Evolutionary conservation across 805 yeast species (phyloP).

Genomic region (Lachancea dasiensis): DNA sequence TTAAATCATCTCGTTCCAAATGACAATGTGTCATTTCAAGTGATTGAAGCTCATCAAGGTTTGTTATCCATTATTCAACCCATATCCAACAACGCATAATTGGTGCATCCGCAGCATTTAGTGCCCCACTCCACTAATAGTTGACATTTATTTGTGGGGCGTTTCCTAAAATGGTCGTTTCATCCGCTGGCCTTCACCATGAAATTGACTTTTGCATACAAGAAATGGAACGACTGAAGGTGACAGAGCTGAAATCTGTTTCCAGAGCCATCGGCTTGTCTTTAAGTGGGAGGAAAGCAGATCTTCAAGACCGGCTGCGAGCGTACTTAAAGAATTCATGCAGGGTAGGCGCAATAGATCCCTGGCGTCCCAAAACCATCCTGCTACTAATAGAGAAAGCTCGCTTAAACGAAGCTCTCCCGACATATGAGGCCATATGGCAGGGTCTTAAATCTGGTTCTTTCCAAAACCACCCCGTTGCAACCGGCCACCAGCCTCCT

Average conservation of each 20-base stretch:
- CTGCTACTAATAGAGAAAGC: conserved; percentile 39
- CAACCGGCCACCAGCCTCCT: conserved; percentile 21
- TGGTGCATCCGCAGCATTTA: too few species aligned
- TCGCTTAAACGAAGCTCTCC: conserved; percentile 33
- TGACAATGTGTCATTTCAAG: too few species aligned
- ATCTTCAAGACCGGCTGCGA: conserved; percentile 48
- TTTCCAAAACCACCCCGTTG: conserved; percentile 19
- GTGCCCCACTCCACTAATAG: too few species aligned
- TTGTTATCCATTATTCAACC: too few species aligned
- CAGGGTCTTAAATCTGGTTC: conserved; percentile 18
- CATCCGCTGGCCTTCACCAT: conserved; percentile 23
- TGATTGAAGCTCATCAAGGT: too few species aligned
- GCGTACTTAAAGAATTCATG: conserved; percentile 40
- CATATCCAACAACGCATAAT: too few species aligned
- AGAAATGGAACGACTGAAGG: conserved; percentile 37
- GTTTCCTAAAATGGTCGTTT: conserved; percentile 5
- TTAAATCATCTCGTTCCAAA: too few species aligned
- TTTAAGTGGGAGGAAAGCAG: conserved; percentile 54
- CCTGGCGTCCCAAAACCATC: conserved; percentile 42
- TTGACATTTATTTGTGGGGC: too few species aligned
- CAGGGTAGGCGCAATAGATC: conserved; percentile 35
- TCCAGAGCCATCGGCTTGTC: conserved; percentile 46
- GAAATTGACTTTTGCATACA: conserved; percentile 31
- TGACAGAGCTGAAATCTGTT: conserved; percentile 47
- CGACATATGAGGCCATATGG: conserved; percentile 34